Evolutionary conservation across 202 grass and related monocot genomes (phyloP), one percentile per base, ranked within the genome.

Genomic region (Elaeis oleifera): DNA sequence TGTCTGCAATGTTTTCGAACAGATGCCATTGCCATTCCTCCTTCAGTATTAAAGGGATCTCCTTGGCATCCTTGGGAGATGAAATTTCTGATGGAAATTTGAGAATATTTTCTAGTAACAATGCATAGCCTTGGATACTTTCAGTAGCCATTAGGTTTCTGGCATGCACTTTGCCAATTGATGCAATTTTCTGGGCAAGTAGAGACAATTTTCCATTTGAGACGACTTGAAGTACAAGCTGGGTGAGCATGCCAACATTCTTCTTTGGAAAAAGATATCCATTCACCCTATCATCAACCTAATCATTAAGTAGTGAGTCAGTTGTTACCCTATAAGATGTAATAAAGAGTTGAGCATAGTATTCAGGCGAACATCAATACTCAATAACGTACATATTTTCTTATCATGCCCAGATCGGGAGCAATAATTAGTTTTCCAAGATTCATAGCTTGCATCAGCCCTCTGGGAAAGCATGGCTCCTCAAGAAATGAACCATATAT

Each of bases 401-500:
- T 82, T 61, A 99, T 84, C 71, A 94, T 86, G 72, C 53, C 71
- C 63, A 94, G 59, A 32, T 99, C 83, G 18, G 94, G 88, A 87
- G 88, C 94, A 78, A 99, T 74, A 80, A 94, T 74, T 70, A 99
- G 76, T 65, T 85, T 99, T 71, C 78, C 79, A 62, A 87, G 80
- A 73, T 63, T 80, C 94, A 99, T 89, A 73, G 85, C 88, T 84
- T 87, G 80, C 25, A 84, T 70, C 56, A 99, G 69, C 65, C 87
- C 70, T 65, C 69, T 75, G 39, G 94, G 94, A 57, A 99, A 89
- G 63, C 80, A 77, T 60, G 84, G 80, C 65, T 99, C 94, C 67
- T 99, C 89, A 51, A 99, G 85, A 78, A 80, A 89, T 26, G 88
- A 99, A 72, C 80, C 73, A 61, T 99, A 94, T 71, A 99, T 84